Evolutionary conservation across 2,329 filamentous ascomycete species (phyloP).

Genomic region (Volutella citrinella): DNA sequence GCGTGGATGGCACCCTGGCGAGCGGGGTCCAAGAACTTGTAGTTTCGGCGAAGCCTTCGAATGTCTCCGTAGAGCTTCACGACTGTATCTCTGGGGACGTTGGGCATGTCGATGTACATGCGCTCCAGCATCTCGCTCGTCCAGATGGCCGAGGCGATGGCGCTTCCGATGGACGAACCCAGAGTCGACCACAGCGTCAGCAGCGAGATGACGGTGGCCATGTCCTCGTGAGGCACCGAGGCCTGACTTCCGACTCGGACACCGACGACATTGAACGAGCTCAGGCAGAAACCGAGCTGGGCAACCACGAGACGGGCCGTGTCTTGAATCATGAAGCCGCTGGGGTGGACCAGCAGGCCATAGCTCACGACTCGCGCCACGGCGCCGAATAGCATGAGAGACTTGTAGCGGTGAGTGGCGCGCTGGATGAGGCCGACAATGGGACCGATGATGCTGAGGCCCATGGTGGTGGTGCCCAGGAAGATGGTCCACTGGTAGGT

Average conservation of each 20-base stretch:
- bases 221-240: conserved; percentile 40
- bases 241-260: conserved; percentile 38
- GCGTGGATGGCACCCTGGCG: conserved; percentile 36
- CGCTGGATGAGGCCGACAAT: conserved; percentile 35
- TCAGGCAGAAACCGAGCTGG: conserved; percentile 36
- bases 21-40: conserved; percentile 31
- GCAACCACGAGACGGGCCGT: conserved; percentile 32
- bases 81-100: conserved; percentile 20
- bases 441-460: conserved; percentile 34
- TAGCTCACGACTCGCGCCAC: conserved; percentile 34
- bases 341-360: conserved; percentile 29
- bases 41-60: conserved; percentile 29
- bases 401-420: conserved; percentile 39
- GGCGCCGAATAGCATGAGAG: conserved; percentile 37
- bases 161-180: conserved; percentile 36
- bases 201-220: conserved; percentile 36
- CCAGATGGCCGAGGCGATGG: conserved; percentile 37
- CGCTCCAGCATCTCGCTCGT: conserved; percentile 34
- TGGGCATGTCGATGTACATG: conserved; percentile 30
- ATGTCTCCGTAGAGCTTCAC: conserved; percentile 33
- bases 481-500: conserved; percentile 41
- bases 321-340: conserved; percentile 29
- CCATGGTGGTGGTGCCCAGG: conserved; percentile 36
- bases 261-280: conserved; percentile 38
- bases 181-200: conserved; percentile 38